Evolutionary conservation across 1,139 yeast species (phyloP).

Genomic region (Scheffersomyces illinoinensis): DNA sequence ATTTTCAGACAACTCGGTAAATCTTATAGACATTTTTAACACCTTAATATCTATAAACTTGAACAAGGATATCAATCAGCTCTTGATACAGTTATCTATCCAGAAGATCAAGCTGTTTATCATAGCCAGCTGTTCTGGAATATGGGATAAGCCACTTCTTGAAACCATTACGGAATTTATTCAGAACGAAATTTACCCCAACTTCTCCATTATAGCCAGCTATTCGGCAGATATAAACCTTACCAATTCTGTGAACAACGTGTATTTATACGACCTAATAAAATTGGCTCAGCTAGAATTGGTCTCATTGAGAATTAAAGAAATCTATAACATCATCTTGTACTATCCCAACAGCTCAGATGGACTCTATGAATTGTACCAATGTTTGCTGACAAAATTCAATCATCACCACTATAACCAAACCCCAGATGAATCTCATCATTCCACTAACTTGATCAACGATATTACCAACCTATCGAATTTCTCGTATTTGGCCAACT

Average conservation of each 20-base stretch:
- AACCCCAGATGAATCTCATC: conserved; percentile 1
- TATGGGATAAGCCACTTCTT: conserved; percentile 46
- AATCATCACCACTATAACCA: conserved; percentile 13
- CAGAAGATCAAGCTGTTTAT: conserved; percentile 40
- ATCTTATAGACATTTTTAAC: conserved; percentile 12
- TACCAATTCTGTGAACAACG: conserved; percentile 13
- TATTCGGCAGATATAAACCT: conserved; percentile 15
- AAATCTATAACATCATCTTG: conserved; percentile 64
- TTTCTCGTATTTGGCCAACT: conserved; percentile 19
- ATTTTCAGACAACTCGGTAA: conserved; percentile 2
- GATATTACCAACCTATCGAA: conserved; percentile 14
- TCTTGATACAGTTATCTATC: conserved; percentile 44
- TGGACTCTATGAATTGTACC: conserved; percentile 66
- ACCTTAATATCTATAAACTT: conserved; percentile 30
- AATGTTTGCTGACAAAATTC: conserved; percentile 37
- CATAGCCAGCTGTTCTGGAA: conserved; percentile 29
- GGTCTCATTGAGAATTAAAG: conserved; percentile 54
- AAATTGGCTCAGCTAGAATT: conserved; percentile 47
- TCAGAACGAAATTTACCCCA: conserved; percentile 38
- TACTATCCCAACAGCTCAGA: conserved; percentile 58
- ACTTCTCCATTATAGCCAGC: conserved; percentile 28
- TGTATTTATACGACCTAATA: conserved; percentile 31
- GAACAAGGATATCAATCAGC: conserved; percentile 32
- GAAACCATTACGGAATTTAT: conserved; percentile 39
- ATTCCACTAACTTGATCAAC: conserved; percentile 9